Evolutionary conservation across 164 flowering plant genomes (phyloP), one percentile per base, ranked within the genome.

Genomic region (Nymphaea colorata): DNA sequence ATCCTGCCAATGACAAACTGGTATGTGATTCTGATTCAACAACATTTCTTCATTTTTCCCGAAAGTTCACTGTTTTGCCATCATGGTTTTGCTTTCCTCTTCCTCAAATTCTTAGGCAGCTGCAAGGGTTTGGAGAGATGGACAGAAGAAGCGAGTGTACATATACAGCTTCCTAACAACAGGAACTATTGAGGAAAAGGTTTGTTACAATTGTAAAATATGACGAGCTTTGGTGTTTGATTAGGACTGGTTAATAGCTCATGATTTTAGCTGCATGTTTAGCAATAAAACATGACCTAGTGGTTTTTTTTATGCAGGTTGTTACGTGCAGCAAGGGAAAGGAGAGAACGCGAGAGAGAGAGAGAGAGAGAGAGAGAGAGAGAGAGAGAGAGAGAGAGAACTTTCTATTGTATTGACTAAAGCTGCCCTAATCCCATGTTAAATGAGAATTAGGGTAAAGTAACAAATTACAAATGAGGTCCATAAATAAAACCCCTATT

Each of bases 101-200:
- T 44, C 59, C 18, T 16, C 61, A 70, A 55, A 16, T 61, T 61
- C 41, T 59, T 74, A 92, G 99, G 98, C 97, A 78, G 99, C 99
- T 74, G 98, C 99, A 66, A 92, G 99, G 78, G 88, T 95, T 57
- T 95, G 98, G 98, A 87, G 99, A 76, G 98, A 95, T 77, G 99
- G 99, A 57, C 99, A 95, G 70, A 95, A 92, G 81, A 95, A 95
- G 83, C 88, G 99, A 76, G 98, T 95, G n/a, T 92, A 77, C 79
- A 87, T 95, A 61, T 95, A 92, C 74, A 83, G 98, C 70, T 95
- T 95, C 80, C 81, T 95, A 71, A 89, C 93, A 71, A 82, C 95
- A 59, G 98, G 99, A 71, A 95, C 99, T 59, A 95, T 95, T 69
- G 99, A 95, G 81, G 98, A 95, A 81, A 95, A 95, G 96, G 99